These are phyloP conservation scores for Gnaphalium uliginosum DNA, from an alignment of 129 eudicot genomes.

Conservation along the genomic window DNA sequence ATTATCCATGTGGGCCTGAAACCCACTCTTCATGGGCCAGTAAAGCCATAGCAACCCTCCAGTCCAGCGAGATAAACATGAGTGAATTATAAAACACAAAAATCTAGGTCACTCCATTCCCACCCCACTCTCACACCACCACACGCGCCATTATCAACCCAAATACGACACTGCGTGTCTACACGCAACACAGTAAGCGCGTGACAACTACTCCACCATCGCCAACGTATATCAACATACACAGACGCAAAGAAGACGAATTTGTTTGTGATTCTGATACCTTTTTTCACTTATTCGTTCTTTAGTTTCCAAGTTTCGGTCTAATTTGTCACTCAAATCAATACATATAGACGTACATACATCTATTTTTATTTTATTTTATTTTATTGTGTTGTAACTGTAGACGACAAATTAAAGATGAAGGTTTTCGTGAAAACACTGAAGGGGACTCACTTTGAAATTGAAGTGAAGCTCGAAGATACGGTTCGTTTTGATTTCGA, in stretches of 20 bases:
- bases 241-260: conserved; percentile 32
- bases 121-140: conserved; percentile 8
- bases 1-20: neutral
- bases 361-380: neutral
- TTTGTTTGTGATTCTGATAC: conserved; percentile 8
- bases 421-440: conserved; percentile 37
- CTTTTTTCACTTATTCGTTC: conserved; percentile 9
- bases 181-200: conserved; percentile 10
- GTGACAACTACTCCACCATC: conserved; percentile 32
- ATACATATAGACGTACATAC: neutral
- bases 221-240: conserved; percentile 23
- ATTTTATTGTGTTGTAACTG: neutral
- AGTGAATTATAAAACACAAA: conserved; percentile 19
- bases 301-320: conserved; percentile 27
- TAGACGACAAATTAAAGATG: conserved; percentile 25
- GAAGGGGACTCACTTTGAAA: conserved; percentile 44
- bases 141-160: conserved; percentile 14
- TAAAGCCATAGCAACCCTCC: conserved; percentile 2
- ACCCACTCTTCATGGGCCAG: neutral
- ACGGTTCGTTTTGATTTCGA: conserved; percentile 16
- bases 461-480: conserved; percentile 34
- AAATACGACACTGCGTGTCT: conserved; percentile 2
- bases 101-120: conserved; percentile 14
- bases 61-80: conserved; percentile 28
- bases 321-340: conserved; percentile 1